Conservation (phyloP, 441 rosid genomes). For the Adansonia rubrostipa region DNA sequence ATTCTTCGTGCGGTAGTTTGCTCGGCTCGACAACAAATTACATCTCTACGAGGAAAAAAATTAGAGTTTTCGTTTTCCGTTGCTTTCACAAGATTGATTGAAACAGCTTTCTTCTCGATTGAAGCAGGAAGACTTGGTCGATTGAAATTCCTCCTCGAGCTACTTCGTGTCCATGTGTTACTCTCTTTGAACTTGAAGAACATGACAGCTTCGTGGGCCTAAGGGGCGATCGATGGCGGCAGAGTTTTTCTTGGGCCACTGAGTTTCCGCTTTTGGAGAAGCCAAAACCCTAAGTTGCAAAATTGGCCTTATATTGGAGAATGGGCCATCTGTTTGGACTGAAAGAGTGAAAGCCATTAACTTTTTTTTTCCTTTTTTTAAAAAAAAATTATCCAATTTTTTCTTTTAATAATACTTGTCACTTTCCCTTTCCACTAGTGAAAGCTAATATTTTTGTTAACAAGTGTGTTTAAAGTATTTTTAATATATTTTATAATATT, state of each 20-base stretch:
- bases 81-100: neutral
- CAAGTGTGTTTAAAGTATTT: too few species aligned
- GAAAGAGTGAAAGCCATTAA: too few species aligned
- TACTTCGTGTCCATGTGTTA: too few species aligned
- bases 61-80: neutral
- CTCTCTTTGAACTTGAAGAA: slow-evolving; percentile 18
- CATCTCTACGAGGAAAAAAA: slow-evolving; percentile 36
- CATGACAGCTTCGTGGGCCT: slow-evolving; percentile 28
- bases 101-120: neutral
- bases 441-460: too few species aligned
- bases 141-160: too few species aligned
- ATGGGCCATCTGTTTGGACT: neutral
- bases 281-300: neutral
- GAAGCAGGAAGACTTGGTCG: too few species aligned
- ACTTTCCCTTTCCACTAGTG: too few species aligned
- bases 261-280: neutral
- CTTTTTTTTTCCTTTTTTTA: too few species aligned
- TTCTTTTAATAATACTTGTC: too few species aligned
- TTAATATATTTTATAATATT: too few species aligned
- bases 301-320: neutral
- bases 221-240: neutral
- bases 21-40: slow-evolving; percentile 68
- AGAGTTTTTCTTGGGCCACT: neutral
- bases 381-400: too few species aligned
- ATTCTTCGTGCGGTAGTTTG: slow-evolving; percentile 48